A percentile compares a stretch with the other conserved stretches of the same genome.
Conservation (phyloP, 768 basidiomycete genomes). For the Tylopilus sp. region DNA sequence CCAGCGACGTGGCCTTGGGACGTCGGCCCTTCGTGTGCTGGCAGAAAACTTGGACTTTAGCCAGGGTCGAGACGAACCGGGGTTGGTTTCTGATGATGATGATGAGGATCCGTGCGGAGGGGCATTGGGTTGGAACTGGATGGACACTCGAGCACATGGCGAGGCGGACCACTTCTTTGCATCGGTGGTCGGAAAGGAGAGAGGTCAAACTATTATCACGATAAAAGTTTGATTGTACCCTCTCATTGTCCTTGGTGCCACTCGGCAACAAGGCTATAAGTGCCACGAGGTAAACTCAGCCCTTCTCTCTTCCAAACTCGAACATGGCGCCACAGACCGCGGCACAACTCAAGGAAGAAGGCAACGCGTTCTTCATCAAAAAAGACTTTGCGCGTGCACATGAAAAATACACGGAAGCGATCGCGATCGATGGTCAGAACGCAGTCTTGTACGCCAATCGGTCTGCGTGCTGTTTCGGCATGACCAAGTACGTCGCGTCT, state of each 20-base stretch:
- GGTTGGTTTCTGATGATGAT: neutral
- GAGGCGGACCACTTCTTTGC: no score
- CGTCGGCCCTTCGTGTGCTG: conserved; percentile 8
- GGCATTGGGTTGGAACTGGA: conserved; percentile 21
- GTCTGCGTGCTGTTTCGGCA: neutral
- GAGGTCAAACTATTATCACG: no score
- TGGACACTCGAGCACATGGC: no score
- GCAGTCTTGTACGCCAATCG: neutral
- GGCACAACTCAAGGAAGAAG: conserved; percentile 1
- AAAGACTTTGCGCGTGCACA: neutral
- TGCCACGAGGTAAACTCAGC: no score
- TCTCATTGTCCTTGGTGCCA: no score
- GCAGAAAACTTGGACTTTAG: conserved; percentile 6
- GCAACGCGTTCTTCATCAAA: neutral
- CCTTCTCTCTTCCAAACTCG: neutral
- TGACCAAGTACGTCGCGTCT: neutral
- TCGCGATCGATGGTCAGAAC: neutral
- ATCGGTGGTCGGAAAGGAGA: no score
- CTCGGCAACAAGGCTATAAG: no score
- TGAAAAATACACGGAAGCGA: conserved; percentile 3
- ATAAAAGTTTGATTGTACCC: no score
- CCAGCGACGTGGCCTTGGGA: conserved; percentile 11
- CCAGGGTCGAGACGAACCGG: neutral
- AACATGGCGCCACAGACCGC: neutral
- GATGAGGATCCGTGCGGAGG: conserved; percentile 18